These are phyloP conservation scores for Pseudogymnoascus sp. DNA, from an alignment of 2,329 filamentous ascomycete genomes.

Conservation along the genomic window DNA sequence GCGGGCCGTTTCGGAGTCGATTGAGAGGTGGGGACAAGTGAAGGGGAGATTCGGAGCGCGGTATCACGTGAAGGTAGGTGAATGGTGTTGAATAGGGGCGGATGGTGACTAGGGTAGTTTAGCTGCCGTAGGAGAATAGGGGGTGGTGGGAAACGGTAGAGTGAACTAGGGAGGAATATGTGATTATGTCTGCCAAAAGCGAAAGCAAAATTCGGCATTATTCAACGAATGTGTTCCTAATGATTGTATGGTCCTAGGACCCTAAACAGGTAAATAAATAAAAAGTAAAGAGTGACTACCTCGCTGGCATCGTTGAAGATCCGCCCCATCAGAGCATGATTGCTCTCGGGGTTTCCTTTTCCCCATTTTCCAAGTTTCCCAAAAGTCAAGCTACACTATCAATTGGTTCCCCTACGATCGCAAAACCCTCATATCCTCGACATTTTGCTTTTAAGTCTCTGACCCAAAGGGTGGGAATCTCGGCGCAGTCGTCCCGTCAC, in stretches of 20 bases:
- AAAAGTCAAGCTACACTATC: no score
- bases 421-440: neutral
- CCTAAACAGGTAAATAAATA: no score
- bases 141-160: neutral
- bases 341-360: no score
- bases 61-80: neutral
- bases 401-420: neutral
- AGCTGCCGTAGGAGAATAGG: neutral
- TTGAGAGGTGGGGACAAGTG: neutral
- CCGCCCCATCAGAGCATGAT: no score
- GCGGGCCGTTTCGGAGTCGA: neutral
- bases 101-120: neutral
- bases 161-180: neutral
- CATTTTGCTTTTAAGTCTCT: neutral
- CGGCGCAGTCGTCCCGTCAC: constrained; percentile 5
- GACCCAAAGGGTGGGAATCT: constrained; percentile 1
- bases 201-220: no score
- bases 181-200: neutral
- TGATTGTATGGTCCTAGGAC: no score
- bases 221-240: no score
- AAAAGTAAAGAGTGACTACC: no score
- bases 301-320: no score
- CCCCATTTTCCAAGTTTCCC: no score
- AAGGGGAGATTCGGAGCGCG: neutral
- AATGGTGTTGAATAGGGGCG: neutral